Evolutionary conservation across 2,329 filamentous ascomycete genomes (phyloP), one percentile per base, ranked within the genome.

Genomic region (Hypoxylon sp.): DNA sequence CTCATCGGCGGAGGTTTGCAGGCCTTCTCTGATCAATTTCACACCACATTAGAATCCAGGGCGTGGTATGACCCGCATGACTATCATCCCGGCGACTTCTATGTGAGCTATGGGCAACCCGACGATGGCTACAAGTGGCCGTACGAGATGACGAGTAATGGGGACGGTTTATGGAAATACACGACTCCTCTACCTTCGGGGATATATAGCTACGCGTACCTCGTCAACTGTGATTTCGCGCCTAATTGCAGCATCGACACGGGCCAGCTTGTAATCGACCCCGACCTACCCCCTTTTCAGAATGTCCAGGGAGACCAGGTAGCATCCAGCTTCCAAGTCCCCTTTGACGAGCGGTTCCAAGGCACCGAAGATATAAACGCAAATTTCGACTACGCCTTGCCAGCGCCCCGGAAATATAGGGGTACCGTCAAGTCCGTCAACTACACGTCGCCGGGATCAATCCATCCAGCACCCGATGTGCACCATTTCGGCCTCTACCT

Each of bases 361-460:
- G 54, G 50, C 4, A 63, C 65, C 3, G 35, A 62, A 47, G 58
- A 72, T 48, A 52, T 73, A 57, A 47, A 52, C 70, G 60, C 71
- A 37, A 69, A 75, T 62, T 76, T 76, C 54, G 72, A 76, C 65
- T 74, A 72, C 46, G 71, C 69, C 3, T 68, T 76, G 0, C 64
- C 71, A 2, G 72, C 73, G 7, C 70, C 73, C 11, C 7, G 32
- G 3, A 37, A 55, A 7, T 60, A 69, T 52, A 72, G 73, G 10
- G 75, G 75, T 47, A 72, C 70, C 4, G 46, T 76, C 47, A 64
- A 69, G 52, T 70, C 72, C 27, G 75, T 73, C 46, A 77, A 77
- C 64, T 77, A 77, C 69, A 76, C 74, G 6, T 75, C 73, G 8
- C 75, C 75, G 2, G 75, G 75, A 2, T 76, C 74, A 4, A 73